Evolutionary conservation across 768 basidiomycete genomes (phyloP), one percentile per base, ranked within the genome.

Genomic region (Amanita pseudoporphyria): DNA sequence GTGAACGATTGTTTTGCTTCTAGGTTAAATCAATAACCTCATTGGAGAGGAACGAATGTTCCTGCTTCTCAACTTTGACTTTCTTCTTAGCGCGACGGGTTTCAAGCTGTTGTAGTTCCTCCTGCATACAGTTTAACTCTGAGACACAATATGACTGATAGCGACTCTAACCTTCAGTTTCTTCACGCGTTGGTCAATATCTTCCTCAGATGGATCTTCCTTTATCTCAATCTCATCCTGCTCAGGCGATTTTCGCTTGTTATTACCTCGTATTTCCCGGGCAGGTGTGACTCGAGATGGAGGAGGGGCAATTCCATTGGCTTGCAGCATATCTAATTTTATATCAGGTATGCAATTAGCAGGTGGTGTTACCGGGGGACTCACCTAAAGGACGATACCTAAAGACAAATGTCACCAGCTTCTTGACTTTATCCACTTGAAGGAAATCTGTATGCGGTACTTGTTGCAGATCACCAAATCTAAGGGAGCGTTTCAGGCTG

Each of bases 311-410:
- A 59, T 54, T 2, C 32, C 56, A 30, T 54, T 56, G 3, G 56
- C 58, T 33, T 53, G 56, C 5, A 59, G 53, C 28, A 57, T 43
- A 13, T 50, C 56, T 59, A 21, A 18, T n/a, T n/a, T n/a, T n/a
- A 21, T 22, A 26, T 33, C 35, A 36, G 13, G 32, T 3, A 35
- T 31, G 38, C 5, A 22, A 26, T 24, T 37, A 12, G 12, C 9
- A n/a, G 7, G 14, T 46, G 12, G 41, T n/a, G 12, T 16, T 36
- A 12, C 21, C n/a, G 22, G 3, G 37, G 26, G n/a, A n/a, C 55
- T 22, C 26, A 63, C 60, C 58, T 4, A 58, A 38, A 6, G 60
- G 52, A 19, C 62, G 51, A 51, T 64, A 62, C 38, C 50, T 58
- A 41, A 64, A 62, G 7, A 57, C 52, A 41, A 62, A 60, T 13